A percentile compares a stretch with the other conserved stretches of the same genome.
These are phyloP conservation scores for Leptoxyphium fumago DNA, from an alignment of 2,329 filamentous ascomycete genomes.

Conservation along the genomic window DNA sequence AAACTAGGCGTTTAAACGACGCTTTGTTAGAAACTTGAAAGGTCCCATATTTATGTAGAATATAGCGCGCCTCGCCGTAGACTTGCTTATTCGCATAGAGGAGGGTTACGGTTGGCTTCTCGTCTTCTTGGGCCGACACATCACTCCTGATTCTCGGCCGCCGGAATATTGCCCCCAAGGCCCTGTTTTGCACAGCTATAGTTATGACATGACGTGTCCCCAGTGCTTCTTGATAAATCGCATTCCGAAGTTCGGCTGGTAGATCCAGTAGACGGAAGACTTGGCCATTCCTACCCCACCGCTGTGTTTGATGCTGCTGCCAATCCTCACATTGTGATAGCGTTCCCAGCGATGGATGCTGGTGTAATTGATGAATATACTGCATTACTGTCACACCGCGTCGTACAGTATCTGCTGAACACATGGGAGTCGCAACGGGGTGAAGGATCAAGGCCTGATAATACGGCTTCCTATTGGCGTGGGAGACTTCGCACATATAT, in stretches of 20 bases:
- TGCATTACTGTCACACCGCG: too few relatives aligned
- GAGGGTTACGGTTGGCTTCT: slow-evolving; percentile 2
- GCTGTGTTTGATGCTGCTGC: background rate
- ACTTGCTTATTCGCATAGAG: slow-evolving; percentile 9
- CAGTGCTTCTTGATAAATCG: slow-evolving; percentile 8
- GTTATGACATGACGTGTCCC: background rate
- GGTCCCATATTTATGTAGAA: slow-evolving; percentile 8
- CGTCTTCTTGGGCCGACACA: too few relatives aligned
- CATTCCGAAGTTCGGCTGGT: slow-evolving; percentile 12
- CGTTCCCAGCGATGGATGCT: background rate
- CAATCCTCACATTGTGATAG: background rate
- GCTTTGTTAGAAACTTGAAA: slow-evolving; percentile 8
- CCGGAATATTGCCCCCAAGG: too few relatives aligned
- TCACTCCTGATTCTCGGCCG: too few relatives aligned
- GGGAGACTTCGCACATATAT: background rate
- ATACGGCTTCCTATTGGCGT: too few relatives aligned
- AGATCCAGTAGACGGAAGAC: slow-evolving; percentile 3
- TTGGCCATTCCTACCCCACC: background rate
- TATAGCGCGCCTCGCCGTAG: slow-evolving; percentile 8
- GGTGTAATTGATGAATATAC: too few relatives aligned
- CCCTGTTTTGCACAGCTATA: too few relatives aligned
- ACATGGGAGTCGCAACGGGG: too few relatives aligned
- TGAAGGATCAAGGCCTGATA: too few relatives aligned
- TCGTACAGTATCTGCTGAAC: too few relatives aligned
- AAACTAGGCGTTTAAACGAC: slow-evolving; percentile 6